A percentile compares a stretch with the other conserved stretches of the same genome.
phyloP scores from a whole-genome alignment of 257 asterid species.

The Penstemon newberryi region DNA sequence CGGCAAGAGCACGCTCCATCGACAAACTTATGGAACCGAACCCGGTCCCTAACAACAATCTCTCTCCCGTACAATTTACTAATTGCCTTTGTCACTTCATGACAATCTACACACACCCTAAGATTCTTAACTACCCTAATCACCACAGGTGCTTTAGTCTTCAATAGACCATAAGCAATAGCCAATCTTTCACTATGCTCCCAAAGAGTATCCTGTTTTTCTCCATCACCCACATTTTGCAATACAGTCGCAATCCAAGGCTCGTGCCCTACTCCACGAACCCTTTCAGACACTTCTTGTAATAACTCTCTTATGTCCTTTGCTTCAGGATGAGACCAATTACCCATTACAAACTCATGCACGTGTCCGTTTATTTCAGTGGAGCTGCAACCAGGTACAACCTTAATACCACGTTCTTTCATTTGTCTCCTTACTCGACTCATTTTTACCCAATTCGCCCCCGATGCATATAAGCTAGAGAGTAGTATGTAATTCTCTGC shows the following conservation, averaged over 20 bases:
- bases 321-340: conserved; percentile 63
- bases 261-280: conserved; percentile 47
- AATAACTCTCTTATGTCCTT: conserved; percentile 42
- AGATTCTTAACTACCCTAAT: conserved; percentile 67
- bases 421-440: conserved; percentile 53
- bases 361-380: conserved; percentile 59
- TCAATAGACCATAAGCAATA: conserved; percentile 63
- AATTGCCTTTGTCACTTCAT: conserved; percentile 63
- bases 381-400: conserved; percentile 61
- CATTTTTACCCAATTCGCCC: conserved; percentile 63
- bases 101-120: conserved; percentile 62
- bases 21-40: conserved; percentile 58
- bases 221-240: conserved; percentile 52
- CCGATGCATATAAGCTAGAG: conserved; percentile 58
- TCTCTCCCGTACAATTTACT: conserved; percentile 61
- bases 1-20: conserved; percentile 61
- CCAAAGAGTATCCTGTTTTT: conserved; percentile 59
- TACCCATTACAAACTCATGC: conserved; percentile 63
- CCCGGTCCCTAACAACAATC: conserved; percentile 62
- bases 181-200: conserved; percentile 73
- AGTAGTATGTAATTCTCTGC: conserved; percentile 70
- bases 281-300: conserved; percentile 47
- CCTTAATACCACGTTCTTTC: conserved; percentile 57
- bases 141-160: conserved; percentile 48
- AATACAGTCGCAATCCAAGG: conserved; percentile 58